Evolutionary conservation across 208 protist species (phyloP).

Genomic region (Trypanosoma brucei): DNA sequence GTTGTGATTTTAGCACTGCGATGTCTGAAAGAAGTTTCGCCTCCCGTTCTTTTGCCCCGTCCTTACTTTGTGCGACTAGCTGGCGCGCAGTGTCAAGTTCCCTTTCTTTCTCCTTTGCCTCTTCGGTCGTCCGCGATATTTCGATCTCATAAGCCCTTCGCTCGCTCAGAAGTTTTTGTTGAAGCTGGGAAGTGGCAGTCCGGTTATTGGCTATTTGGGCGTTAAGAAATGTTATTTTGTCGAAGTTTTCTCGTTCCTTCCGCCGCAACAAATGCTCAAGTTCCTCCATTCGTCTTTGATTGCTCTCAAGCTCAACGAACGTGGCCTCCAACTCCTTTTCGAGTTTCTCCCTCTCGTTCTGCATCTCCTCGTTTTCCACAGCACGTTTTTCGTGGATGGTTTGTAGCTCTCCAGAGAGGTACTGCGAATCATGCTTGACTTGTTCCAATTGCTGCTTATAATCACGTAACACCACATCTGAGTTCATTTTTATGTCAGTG

Average conservation of each 20-base stretch:
- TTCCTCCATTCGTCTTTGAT: constrained; percentile 58
- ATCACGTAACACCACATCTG: constrained; percentile 51
- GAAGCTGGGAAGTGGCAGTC: constrained; percentile 61
- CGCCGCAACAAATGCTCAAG: constrained; percentile 55
- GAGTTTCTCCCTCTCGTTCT: constrained; percentile 23
- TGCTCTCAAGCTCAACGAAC: constrained; percentile 54
- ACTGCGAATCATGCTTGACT: constrained; percentile 76
- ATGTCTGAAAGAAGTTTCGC: constrained; percentile 47
- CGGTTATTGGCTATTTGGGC: constrained; percentile 82
- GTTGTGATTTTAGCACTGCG: constrained; percentile 31
- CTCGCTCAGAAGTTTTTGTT: constrained; percentile 50
- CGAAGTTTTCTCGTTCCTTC: constrained; percentile 76
- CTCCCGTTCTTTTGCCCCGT: constrained; percentile 30
- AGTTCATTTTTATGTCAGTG: constrained; percentile 25
- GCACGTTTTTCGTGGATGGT: constrained; percentile 35
- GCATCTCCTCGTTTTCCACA: constrained; percentile 28
- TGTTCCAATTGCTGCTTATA: constrained; percentile 79
- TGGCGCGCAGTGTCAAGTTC: constrained; percentile 29
- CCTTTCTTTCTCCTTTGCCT: constrained; percentile 25
- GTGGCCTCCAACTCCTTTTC: constrained; percentile 31
- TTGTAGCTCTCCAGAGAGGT: constrained; percentile 64
- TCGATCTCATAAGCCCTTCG: constrained; percentile 36
- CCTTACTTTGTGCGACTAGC: constrained; percentile 19
- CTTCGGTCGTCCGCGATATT: constrained; percentile 26
- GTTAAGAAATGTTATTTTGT: constrained; percentile 85